A percentile compares a stretch with the other conserved stretches of the same genome.
These are phyloP conservation scores for Metarhizium sp. DNA, from an alignment of 2,329 filamentous ascomycete species.

Conservation along the genomic window DNA sequence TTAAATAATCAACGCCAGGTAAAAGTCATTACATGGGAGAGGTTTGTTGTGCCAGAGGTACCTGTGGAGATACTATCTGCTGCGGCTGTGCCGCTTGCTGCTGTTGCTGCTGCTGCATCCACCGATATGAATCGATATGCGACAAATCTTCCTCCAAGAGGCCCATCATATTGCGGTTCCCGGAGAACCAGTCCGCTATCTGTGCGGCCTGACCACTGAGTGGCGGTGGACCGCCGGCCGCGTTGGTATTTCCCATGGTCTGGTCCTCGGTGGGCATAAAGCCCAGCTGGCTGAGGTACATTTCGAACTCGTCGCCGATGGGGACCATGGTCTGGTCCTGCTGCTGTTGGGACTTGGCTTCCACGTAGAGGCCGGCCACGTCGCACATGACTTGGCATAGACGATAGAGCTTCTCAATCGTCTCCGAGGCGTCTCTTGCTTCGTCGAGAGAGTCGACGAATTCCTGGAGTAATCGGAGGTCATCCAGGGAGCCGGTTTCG, in stretches of 20 bases:
- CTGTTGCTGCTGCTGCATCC: slow-evolving; percentile 17
- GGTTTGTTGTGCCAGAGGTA: neutral
- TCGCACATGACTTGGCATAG: slow-evolving; percentile 53
- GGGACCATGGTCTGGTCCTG: slow-evolving; percentile 35
- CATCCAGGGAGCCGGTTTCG: slow-evolving; percentile 41
- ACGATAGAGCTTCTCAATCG: slow-evolving; percentile 50
- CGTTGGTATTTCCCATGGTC: slow-evolving; percentile 15
- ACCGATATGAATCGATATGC: slow-evolving; percentile 29
- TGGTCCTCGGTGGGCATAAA: slow-evolving; percentile 39
- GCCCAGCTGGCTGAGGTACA: slow-evolving; percentile 54
- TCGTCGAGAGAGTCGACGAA: slow-evolving; percentile 48
- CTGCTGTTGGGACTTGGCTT: slow-evolving; percentile 44
- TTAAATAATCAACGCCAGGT: neutral
- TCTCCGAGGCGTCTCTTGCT: slow-evolving; percentile 43
- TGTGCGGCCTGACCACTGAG: slow-evolving; percentile 30
- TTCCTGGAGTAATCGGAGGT: slow-evolving; percentile 44
- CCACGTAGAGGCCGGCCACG: slow-evolving; percentile 52
- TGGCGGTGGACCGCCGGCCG: slow-evolving; percentile 8
- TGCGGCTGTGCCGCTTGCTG: neutral
- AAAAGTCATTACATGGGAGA: neutral
- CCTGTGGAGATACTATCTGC: neutral
- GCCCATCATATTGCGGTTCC: slow-evolving; percentile 55
- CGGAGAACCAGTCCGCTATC: slow-evolving; percentile 57
- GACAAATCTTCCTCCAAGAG: slow-evolving; percentile 52
- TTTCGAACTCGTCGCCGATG: slow-evolving; percentile 52